These are phyloP conservation scores for Huiozyma naganishii DNA, from an alignment of 805 yeast genomes.

Conservation along the genomic window DNA sequence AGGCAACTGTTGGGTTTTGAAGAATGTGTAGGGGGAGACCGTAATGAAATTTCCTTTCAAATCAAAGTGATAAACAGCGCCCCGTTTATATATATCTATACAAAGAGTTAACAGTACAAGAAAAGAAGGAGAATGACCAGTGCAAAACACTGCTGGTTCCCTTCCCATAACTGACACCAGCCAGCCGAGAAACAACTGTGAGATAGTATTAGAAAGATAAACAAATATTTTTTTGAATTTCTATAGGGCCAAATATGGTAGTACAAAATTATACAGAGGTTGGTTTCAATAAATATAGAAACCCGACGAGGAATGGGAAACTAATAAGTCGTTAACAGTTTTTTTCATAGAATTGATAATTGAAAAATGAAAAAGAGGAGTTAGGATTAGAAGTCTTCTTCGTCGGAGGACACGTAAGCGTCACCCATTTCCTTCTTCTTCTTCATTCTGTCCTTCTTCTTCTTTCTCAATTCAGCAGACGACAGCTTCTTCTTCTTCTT, in stretches of 20 bases:
- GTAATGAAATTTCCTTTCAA: no score
- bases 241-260: slow-evolving; percentile 1
- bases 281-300: no score
- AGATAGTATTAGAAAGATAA: slow-evolving; percentile 1
- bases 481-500: slow-evolving; percentile 97
- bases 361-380: not conserved
- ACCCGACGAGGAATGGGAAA: no score
- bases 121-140: no score
- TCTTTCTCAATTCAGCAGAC: slow-evolving; percentile 99
- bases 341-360: not conserved
- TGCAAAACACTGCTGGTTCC: no score
- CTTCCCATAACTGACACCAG: no score
- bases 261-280: slow-evolving; percentile 5
- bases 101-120: no score
- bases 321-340: slow-evolving; percentile 3
- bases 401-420: slow-evolving; percentile 93
- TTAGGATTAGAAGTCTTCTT: slow-evolving; percentile 48
- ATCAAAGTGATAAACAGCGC: no score
- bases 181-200: not conserved
- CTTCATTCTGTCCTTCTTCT: slow-evolving; percentile 99
- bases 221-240: slow-evolving; percentile 6
- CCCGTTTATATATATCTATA: no score
- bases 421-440: slow-evolving; percentile 99
- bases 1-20: no score
- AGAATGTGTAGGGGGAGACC: no score